Conservation (phyloP, 306 rosid species). For the Ochetophila trinervis region DNA sequence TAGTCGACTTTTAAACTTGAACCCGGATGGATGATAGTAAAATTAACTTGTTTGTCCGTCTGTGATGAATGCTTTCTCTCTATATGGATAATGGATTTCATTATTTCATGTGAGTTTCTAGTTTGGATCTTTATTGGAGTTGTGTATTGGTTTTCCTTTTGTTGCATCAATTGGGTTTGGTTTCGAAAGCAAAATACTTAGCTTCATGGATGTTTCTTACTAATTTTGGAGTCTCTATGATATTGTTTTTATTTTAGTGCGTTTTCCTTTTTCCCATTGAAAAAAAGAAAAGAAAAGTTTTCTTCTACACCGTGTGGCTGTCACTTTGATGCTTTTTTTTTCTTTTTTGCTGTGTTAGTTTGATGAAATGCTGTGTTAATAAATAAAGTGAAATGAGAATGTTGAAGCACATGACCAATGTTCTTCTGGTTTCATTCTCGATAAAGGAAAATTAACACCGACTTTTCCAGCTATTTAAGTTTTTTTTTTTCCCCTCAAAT, state of each 20-base stretch:
- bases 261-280: neutral
- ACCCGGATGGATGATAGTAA: too few relatives aligned
- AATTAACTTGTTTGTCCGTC: too few relatives aligned
- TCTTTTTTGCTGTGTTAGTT: neutral
- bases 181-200: slow-evolving; percentile 11
- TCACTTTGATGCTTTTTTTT: too few relatives aligned
- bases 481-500: too few relatives aligned
- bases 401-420: neutral
- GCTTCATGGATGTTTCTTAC: slow-evolving; percentile 4
- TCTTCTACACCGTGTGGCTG: too few relatives aligned
- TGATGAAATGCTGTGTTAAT: neutral
- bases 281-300: neutral
- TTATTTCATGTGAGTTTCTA: neutral
- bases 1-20: too few relatives aligned
- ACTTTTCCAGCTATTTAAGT: neutral
- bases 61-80: too few relatives aligned
- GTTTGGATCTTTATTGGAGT: neutral
- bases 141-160: neutral
- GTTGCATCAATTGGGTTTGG: too few relatives aligned
- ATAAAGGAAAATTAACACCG: neutral
- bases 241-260: neutral
- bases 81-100: too few relatives aligned
- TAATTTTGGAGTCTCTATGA: too few relatives aligned
- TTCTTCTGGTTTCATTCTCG: neutral
- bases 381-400: neutral